Base-by-base conservation (phyloP, 495 filamentous ascomycete species). In the Penicillium cataractarum region DNA sequence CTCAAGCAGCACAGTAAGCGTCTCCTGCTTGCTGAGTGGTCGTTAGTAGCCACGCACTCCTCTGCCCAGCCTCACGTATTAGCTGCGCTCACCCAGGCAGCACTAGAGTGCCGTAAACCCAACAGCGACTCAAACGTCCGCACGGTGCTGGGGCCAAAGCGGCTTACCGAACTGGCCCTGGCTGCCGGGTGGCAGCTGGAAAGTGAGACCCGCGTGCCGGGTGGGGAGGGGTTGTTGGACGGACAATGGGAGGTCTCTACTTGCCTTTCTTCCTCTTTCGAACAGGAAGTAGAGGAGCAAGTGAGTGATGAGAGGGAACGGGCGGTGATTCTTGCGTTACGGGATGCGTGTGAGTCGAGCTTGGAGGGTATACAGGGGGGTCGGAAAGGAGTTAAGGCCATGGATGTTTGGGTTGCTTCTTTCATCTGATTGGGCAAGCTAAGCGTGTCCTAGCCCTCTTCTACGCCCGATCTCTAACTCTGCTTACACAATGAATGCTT, bases 101-200 rank as follows among this genome's bases (percentile, higher is more conserved):
- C 35, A 15, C 35, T 39, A 15, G 35, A 39, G 35, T 39, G 35
- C 35, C 35, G 13, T 39, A 33, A 33, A 33, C 32, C 32, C 32
- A 39, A 17, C 21, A 75, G 74, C 35, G 55, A 56, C n/a, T 72
- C 70, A 12, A 83, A 85, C 53, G 68, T 85, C 39, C 73, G 82
- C n/a, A 78, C 80, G 4, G 74, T 78, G 17, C 46, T 82, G 56
- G 71, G 75, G 0, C 65, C 71, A 50, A 53, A 63, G 46, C 65
- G 58, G 46, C 66, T 79, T 53, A 70, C 64, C 22, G 77, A 74
- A 66, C 46, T 62, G 27, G 66, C 75, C 4, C 59, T 59, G 15
- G 58, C 61, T 55, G 57, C 60, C 13, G 71, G 66, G n/a, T 74
- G 71, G 70, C 50, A 60, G 55, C 31, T 77, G 32, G 71, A 80